Percentiles rank a stretch among this genome's conserved stretches.
Conservation (phyloP, 495 filamentous ascomycete species). For the Gamarada debralockiae region DNA sequence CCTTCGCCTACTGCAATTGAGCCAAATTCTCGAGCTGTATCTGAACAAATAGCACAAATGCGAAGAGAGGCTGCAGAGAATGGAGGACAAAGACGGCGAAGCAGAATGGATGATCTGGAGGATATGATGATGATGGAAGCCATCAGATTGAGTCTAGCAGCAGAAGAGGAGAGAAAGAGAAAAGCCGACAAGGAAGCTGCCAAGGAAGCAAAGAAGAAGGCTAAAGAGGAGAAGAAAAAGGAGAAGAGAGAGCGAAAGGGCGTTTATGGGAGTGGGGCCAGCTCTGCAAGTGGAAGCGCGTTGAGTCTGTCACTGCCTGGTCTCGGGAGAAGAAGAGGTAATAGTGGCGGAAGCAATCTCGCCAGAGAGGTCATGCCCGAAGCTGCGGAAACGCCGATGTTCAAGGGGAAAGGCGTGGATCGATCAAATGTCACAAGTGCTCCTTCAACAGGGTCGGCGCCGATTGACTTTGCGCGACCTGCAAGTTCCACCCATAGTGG, state of each 20-base stretch:
- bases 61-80: conserved; percentile 18
- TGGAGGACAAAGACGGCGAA: conserved; percentile 47
- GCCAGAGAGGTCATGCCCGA: conserved; percentile 35
- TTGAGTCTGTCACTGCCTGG: conserved; percentile 42
- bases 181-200: conserved; percentile 72
- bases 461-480: conserved; percentile 15
- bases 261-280: conserved; percentile 41
- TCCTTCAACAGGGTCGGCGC: conserved; percentile 6
- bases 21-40: conserved; percentile 20
- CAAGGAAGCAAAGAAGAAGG: conserved; percentile 78
- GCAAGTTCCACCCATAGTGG: conserved; percentile 16
- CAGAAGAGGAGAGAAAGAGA: conserved; percentile 82
- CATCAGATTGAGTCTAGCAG: conserved; percentile 79
- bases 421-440: conserved; percentile 32
- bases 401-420: conserved; percentile 82
- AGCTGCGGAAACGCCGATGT: conserved; percentile 31
- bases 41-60: conserved; percentile 17
- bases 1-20: conserved; percentile 26
- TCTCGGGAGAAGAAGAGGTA: conserved; percentile 48
- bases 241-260: conserved; percentile 48
- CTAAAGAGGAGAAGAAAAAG: conserved; percentile 79
- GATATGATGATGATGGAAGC: conserved; percentile 99
- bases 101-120: conserved; percentile 80
- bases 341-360: conserved; percentile 49
- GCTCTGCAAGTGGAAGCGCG: conserved; percentile 48